phyloP scores from a whole-genome alignment of 2,329 filamentous ascomycete genomes.

The Ascomycota sp. region DNA sequence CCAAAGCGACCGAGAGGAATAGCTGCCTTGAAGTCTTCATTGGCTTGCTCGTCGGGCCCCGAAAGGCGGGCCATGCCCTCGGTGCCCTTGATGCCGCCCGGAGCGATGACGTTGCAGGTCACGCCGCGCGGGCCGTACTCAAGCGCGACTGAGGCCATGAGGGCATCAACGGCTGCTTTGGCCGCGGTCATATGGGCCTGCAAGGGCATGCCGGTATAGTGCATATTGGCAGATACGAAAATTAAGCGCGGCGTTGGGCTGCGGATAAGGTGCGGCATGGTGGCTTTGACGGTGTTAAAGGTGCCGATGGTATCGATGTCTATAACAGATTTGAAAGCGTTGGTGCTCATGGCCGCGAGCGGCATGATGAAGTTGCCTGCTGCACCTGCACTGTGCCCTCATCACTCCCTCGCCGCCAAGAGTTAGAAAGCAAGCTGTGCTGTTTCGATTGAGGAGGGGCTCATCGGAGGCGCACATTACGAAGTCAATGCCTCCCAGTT shows the following conservation, averaged over 20 bases:
- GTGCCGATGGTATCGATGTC: conserved; percentile 91
- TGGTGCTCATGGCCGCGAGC: conserved; percentile 59
- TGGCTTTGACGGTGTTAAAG: conserved; percentile 88
- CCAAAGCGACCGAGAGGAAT: conserved; percentile 64
- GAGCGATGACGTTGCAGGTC: conserved; percentile 73
- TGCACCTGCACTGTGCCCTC: conserved; percentile 51
- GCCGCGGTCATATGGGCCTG: conserved; percentile 83
- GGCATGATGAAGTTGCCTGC: conserved; percentile 91
- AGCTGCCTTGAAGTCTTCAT: conserved; percentile 14
- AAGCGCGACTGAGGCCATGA: conserved; percentile 60
- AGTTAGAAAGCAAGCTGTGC: too few relatives aligned
- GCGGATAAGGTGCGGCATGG: conserved; percentile 57
- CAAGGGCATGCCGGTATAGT: conserved; percentile 70
- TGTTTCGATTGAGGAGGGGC: too few relatives aligned
- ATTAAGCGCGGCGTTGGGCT: conserved; percentile 69
- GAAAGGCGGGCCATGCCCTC: conserved; percentile 54
- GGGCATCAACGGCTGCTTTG: conserved; percentile 76
- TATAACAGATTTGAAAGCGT: conserved; percentile 88
- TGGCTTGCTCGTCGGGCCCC: conserved; percentile 14
- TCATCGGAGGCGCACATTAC: conserved; percentile 69
- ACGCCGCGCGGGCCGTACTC: conserved; percentile 81
- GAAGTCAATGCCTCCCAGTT: conserved; percentile 78
- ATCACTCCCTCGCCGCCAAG: background rate
- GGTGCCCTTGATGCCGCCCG: conserved; percentile 68
- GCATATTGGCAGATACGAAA: conserved; percentile 77